Base-by-base conservation (phyloP, 768 basidiomycete genomes). In the Lentinula edodes region DNA sequence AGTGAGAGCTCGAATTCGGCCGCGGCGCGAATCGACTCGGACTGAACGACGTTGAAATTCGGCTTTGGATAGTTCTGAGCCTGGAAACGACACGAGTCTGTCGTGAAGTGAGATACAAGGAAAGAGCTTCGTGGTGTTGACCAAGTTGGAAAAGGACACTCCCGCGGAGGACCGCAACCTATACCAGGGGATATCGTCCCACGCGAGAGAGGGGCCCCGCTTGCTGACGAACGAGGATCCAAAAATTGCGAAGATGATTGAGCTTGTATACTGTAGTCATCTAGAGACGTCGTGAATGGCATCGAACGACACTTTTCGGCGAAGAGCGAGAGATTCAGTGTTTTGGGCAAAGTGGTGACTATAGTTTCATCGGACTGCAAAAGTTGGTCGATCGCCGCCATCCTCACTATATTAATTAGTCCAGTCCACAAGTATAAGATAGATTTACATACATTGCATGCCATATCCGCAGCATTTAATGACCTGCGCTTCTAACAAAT, bases 331-430 rank as follows among this genome's bases (percentile, higher is more conserved):
- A 35, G 52, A 53, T 35, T 35, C 6, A 53, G 13, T 4, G 52
- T 39, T 35, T 35, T 35, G 0, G 52, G 52, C 6, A 39, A n/a
- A 35, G 38, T 53, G 28, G 52, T 13, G 38, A 45, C 18, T 46
- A 43, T 45, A 9, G 42, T 52, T 61, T 50, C 62, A 35, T 63
- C 62, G n/a, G 63, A 63, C n/a, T 61, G 46, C 13, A 66, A 18
- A 32, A 35, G 18, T 41, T 63, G 60, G 48, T 28, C 23, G 46
- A 63, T 55, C 52, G 56, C 50, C 42, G 58, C 57, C 42, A 39
- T 62, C 46, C 53, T 53, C n/a, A 23, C 61, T 57, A 28, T 3
- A 3, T 3, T 3, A 2, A 28, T 28, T 3, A 28, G 28, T 28
- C 28, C 2, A 28, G 28, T 3, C 0, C 20, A 5, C 28, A 1